Evolutionary conservation across 1,284 basidiomycete species (phyloP), one percentile per base, ranked within the genome.

Genomic region (Cystobasidium slooffiae): DNA sequence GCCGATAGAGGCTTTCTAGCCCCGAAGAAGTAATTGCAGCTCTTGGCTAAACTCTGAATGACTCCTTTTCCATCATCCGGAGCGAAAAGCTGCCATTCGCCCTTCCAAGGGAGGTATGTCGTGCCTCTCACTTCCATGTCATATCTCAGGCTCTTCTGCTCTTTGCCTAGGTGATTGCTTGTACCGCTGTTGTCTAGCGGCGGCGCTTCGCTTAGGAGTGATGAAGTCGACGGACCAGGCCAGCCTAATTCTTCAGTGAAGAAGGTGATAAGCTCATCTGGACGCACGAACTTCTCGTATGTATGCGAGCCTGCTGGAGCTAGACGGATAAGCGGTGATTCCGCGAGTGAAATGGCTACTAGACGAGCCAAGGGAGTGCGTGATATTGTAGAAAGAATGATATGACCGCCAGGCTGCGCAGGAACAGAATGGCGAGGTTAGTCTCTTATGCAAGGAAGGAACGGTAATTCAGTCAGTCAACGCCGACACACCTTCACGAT

Each of bases 321-420:
- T 78, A 93, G 86, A 0, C 91, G 86, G 9, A 83, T 74, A 16
- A 97, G 85, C 66, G 94, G 81, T 62, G 92, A 85, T 83, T 99
- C 96, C 4, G 95, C 96, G 62, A 94, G 84, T 74, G 95, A 86
- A 80, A 99, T 95, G 12, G 94, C 95, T 39, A 98, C 85, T 76
- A 94, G 85, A 82, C 93, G 93, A 6, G 95, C 87, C 53, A 99
- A 87, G 0, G 93, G 91, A 14, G 95, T 98, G 59, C 97, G 90
- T 0, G 94, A 90, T 79, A 99, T 93, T n/a, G 97, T 99, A 3
- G 94, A 97, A 55, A 99, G 85, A 84, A 98, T 91, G 10, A 99
- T 86, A 80, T 97, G 93, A 0, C 97, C 97, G 9, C 94, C 95
- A 3, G 97, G 96, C 91, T 94, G 80, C 47, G 4, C 5, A 20